Conservation (phyloP, 306 rosid species). For the Dalbergia cultrata region DNA sequence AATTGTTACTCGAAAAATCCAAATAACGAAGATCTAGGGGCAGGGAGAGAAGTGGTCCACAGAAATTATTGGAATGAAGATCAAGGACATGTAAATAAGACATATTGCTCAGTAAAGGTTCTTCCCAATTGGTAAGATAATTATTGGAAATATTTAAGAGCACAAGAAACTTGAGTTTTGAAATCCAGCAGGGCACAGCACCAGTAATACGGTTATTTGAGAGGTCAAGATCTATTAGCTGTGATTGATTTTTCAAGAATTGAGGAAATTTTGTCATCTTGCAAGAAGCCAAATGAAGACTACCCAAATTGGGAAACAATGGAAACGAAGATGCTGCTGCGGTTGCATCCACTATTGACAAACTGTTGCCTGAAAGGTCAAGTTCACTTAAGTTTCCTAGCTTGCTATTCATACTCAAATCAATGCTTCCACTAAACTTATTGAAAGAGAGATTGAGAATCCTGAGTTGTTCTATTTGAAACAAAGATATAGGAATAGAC, state of each 20-base stretch:
- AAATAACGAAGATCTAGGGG: accelerated
- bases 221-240: background rate
- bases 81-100: background rate
- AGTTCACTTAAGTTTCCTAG: constrained; percentile 29
- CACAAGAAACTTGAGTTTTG: background rate
- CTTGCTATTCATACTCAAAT: background rate
- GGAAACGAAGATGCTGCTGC: background rate
- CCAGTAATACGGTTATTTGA: constrained; percentile 49
- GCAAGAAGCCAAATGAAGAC: constrained; percentile 50
- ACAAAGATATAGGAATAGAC: background rate
- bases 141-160: constrained; percentile 57
- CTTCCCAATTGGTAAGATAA: constrained; percentile 3
- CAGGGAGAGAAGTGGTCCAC: constrained; percentile 8
- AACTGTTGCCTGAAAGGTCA: constrained; percentile 57
- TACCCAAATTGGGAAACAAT: background rate
- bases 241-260: constrained; percentile 47
- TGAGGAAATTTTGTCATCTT: background rate
- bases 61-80: constrained; percentile 48
- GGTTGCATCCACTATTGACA: background rate
- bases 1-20: constrained; percentile 32
- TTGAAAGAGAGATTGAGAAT: constrained; percentile 43
- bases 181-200: constrained; percentile 62
- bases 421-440: constrained; percentile 43
- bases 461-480: background rate
- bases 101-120: background rate